These are phyloP conservation scores for Aurifilum marmelostoma DNA, from an alignment of 2,329 filamentous ascomycete genomes.

Conservation along the genomic window DNA sequence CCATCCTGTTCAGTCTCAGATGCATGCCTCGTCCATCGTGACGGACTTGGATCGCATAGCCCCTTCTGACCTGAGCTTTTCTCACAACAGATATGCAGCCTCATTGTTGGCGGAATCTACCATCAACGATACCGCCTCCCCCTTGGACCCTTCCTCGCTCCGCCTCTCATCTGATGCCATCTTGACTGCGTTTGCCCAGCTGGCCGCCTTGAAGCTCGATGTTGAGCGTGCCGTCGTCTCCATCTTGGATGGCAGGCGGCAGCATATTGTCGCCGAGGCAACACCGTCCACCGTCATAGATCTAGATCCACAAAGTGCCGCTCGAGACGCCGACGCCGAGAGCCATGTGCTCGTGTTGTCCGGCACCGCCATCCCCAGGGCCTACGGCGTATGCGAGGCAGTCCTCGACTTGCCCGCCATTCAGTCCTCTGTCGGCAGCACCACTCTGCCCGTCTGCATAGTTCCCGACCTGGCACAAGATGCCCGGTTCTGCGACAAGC, in stretches of 20 bases:
- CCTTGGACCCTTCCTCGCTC: background rate
- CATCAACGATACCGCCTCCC: conserved; percentile 9
- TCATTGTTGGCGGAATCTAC: conserved; percentile 14
- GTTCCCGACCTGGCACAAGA: conserved; percentile 23
- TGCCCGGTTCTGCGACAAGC: conserved; percentile 9
- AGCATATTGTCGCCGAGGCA: conserved; percentile 28
- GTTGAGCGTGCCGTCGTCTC: conserved; percentile 41
- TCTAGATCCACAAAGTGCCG: background rate
- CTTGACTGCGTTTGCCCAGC: conserved; percentile 43
- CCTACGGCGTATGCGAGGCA: conserved; percentile 9
- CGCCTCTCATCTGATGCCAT: conserved; percentile 1
- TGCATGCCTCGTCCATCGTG: background rate
- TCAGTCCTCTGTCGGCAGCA: background rate
- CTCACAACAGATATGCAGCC: conserved; percentile 15
- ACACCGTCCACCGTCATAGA: conserved; percentile 12
- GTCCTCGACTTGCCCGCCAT: conserved; percentile 14
- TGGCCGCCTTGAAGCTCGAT: conserved; percentile 48
- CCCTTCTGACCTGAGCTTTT: background rate
- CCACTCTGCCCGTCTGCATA: conserved; percentile 16
- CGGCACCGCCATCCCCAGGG: conserved; percentile 18
- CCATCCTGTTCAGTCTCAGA: no score
- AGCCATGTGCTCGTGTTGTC: conserved; percentile 9
- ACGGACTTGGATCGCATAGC: no score
- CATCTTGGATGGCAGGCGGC: conserved; percentile 23
- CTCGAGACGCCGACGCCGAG: background rate